Conservation (phyloP, 192 early-diverging fungal genomes). For the Lobulomyces angularis region DNA sequence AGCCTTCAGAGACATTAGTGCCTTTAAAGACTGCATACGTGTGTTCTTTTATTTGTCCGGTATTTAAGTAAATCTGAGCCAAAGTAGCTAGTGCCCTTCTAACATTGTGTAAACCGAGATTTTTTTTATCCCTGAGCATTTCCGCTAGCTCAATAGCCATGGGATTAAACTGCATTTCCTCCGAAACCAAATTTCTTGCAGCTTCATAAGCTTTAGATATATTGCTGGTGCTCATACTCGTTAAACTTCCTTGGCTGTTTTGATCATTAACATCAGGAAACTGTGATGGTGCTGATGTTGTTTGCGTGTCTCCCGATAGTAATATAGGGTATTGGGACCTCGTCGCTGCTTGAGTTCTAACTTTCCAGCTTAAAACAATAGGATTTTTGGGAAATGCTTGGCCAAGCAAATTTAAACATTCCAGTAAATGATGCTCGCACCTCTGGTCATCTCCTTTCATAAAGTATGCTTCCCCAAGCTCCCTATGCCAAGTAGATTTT, state of each 20-base stretch:
- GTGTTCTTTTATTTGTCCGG: slow-evolving; percentile 3
- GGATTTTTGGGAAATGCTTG: slow-evolving; percentile 13
- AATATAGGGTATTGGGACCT: slow-evolving; percentile 2
- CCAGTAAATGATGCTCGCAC: slow-evolving; percentile 19
- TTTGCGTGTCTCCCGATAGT: slow-evolving; percentile 9
- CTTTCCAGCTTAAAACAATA: slow-evolving; percentile 15
- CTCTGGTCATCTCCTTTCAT: slow-evolving; percentile 10
- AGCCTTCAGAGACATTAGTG: slow-evolving; percentile 25
- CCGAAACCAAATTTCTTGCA: slow-evolving; percentile 4
- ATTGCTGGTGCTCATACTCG: background rate
- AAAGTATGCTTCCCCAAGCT: slow-evolving; percentile 36
- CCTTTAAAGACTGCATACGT: slow-evolving; percentile 20
- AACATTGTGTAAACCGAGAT: slow-evolving; percentile 9
- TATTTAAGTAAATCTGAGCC: slow-evolving; percentile 16
- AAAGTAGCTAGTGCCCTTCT: slow-evolving; percentile 17
- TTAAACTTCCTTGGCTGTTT: background rate
- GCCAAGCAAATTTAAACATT: slow-evolving; percentile 18
- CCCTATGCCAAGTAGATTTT: slow-evolving; percentile 27
- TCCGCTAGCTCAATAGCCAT: background rate
- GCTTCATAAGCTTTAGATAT: background rate
- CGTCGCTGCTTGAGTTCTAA: slow-evolving; percentile 9
- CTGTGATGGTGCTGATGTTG: slow-evolving; percentile 11
- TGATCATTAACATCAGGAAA: slow-evolving; percentile 1
- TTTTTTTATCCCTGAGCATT: slow-evolving; percentile 6
- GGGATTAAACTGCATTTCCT: slow-evolving; percentile 1